Conservation (phyloP, 2,329 filamentous ascomycete genomes). For the Blastomyces gilchristii region DNA sequence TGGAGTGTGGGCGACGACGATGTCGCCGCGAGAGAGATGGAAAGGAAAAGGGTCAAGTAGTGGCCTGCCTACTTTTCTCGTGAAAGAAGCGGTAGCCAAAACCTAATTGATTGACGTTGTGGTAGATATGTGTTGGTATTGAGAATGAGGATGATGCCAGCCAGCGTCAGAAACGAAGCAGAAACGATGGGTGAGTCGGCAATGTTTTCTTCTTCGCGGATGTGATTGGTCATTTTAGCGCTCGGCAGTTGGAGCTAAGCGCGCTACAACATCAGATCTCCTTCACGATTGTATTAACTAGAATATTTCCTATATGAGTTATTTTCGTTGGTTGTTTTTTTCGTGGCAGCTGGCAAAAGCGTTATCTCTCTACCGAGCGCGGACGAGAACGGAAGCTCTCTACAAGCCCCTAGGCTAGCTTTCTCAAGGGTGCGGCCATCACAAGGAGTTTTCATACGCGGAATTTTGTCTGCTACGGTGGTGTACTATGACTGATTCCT, state of each 20-base stretch:
- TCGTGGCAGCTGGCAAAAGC: not conserved
- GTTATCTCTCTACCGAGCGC: not conserved
- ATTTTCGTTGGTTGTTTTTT: too few species aligned
- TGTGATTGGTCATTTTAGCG: not conserved
- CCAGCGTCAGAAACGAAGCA: not conserved
- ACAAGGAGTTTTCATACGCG: not conserved
- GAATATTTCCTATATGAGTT: not conserved
- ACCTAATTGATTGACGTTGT: not conserved
- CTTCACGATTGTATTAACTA: not conserved
- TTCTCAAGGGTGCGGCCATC: not conserved
- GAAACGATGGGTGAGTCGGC: not conserved
- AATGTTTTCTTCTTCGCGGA: not conserved
- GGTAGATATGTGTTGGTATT: not conserved
- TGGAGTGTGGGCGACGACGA: not conserved
- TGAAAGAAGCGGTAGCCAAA: not conserved
- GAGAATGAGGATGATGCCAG: conserved; percentile 1
- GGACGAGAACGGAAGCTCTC: not conserved
- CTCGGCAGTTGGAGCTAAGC: not conserved
- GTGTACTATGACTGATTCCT: not conserved
- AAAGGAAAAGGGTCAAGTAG: not conserved
- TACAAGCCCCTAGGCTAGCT: not conserved
- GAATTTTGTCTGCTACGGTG: not conserved
- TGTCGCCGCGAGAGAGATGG: not conserved
- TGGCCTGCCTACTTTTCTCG: not conserved
- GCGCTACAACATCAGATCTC: not conserved